Percentiles rank a stretch among this genome's conserved stretches.
Conservation (phyloP, 352 stramenopile species). For the Phytopythium sindhum region DNA sequence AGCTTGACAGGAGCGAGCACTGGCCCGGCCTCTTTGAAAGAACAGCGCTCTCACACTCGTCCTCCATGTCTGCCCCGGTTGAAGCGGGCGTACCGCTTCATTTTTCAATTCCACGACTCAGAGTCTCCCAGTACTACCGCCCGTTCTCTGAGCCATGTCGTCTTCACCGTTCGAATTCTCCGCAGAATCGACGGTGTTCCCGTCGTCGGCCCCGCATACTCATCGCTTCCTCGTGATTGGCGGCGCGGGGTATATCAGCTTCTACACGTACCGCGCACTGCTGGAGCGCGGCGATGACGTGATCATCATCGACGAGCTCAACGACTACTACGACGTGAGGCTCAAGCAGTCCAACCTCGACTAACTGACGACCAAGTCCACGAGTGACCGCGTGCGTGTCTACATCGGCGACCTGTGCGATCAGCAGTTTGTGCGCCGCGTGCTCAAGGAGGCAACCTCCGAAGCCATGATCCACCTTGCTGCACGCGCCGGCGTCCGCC, state of each 20-base stretch:
- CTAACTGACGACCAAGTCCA: conserved; percentile 61
- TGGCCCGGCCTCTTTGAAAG: too few relatives aligned
- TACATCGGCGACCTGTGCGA: conserved; percentile 95
- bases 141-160: too few relatives aligned
- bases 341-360: conserved; percentile 96
- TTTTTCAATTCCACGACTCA: too few relatives aligned
- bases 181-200: not conserved
- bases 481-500: conserved; percentile 94
- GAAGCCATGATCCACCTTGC: conserved; percentile 94
- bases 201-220: too few relatives aligned
- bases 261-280: conserved; percentile 90
- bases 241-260: conserved; percentile 96
- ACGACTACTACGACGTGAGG: conserved; percentile 98
- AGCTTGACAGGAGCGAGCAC: too few relatives aligned
- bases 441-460: conserved; percentile 87
- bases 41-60: too few relatives aligned
- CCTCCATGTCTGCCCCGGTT: too few relatives aligned
- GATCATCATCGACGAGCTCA: conserved; percentile 97
- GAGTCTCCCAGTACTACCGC: too few relatives aligned
- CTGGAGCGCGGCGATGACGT: conserved; percentile 89
- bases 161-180: too few relatives aligned
- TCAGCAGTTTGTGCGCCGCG: conserved; percentile 80
- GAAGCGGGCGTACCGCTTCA: too few relatives aligned
- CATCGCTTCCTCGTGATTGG: conserved; percentile 88
- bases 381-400: conserved; percentile 56